These are phyloP conservation scores for Ceratobasidium sp. DNA, from an alignment of 1,284 basidiomycete species.

Conservation along the genomic window DNA sequence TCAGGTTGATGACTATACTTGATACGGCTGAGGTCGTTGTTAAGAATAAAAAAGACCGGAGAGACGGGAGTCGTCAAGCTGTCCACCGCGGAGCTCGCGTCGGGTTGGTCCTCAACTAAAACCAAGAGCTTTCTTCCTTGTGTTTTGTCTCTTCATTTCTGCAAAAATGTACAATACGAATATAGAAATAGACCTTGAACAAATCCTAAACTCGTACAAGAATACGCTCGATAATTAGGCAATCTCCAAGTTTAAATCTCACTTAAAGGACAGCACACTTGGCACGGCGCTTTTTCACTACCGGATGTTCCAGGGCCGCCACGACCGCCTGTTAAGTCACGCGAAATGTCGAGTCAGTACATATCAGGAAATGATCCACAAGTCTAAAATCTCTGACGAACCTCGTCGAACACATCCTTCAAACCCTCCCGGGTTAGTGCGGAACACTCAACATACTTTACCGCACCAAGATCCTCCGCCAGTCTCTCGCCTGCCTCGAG, in stretches of 20 bases:
- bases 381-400: constrained; percentile 59
- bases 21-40: constrained; percentile 8
- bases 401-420: constrained; percentile 99
- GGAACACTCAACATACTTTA: constrained; percentile 99
- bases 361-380: constrained; percentile 1
- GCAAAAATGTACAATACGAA: neutral
- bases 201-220: too few relatives aligned
- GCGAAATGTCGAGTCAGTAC: neutral
- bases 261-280: constrained; percentile 86
- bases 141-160: too few relatives aligned
- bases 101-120: constrained; percentile 31
- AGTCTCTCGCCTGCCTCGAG: constrained; percentile 93
- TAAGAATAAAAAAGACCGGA: neutral
- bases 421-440: constrained; percentile 98
- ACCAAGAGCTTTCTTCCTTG: too few relatives aligned
- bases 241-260: neutral
- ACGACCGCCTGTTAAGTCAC: constrained; percentile 89
- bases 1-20: constrained; percentile 11
- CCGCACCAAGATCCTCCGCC: constrained; percentile 94
- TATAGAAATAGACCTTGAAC: too few relatives aligned
- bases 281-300: constrained; percentile 84
- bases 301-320: constrained; percentile 96
- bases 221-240: constrained; percentile 19
- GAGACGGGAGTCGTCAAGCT: neutral
- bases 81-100: neutral